A percentile compares a stretch with the other conserved stretches of the same genome.
Conservation (phyloP, 495 filamentous ascomycete genomes). For the Trichocladium antarcticum region DNA sequence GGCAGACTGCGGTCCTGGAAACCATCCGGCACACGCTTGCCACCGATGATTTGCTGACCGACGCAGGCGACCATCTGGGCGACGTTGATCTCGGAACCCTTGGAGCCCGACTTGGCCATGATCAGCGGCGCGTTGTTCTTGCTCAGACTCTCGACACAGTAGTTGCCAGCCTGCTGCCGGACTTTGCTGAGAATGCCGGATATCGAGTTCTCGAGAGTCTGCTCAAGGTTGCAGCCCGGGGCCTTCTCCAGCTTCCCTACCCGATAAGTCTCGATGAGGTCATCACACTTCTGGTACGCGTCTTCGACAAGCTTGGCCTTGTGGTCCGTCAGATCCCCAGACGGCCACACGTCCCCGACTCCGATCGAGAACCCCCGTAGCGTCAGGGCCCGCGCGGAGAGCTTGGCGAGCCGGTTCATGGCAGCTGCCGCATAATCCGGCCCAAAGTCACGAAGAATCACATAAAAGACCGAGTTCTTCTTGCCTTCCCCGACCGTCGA, state of each 20-base stretch:
- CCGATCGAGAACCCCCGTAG: slow-evolving; percentile 94
- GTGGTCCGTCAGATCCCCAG: slow-evolving; percentile 48
- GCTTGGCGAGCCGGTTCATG: slow-evolving; percentile 88
- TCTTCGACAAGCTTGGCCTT: slow-evolving; percentile 66
- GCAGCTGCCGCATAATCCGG: slow-evolving; percentile 76
- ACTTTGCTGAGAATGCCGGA: slow-evolving; percentile 87
- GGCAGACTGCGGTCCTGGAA: slow-evolving; percentile 92
- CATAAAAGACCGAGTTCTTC: slow-evolving; percentile 95
- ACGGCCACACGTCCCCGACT: slow-evolving; percentile 85
- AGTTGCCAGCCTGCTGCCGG: slow-evolving; percentile 77
- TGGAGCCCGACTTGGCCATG: slow-evolving; percentile 96
- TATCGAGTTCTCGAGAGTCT: slow-evolving; percentile 81
- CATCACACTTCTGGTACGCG: slow-evolving; percentile 72
- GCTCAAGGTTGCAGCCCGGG: slow-evolving; percentile 77
- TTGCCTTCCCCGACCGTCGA: slow-evolving; percentile 89
- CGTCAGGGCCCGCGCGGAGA: slow-evolving; percentile 78
- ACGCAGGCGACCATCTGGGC: slow-evolving; percentile 98
- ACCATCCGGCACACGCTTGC: slow-evolving; percentile 85
- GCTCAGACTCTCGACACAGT: slow-evolving; percentile 81
- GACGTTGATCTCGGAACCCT: slow-evolving; percentile 93
- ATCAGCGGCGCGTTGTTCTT: slow-evolving; percentile 86
- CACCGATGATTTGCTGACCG: slow-evolving; percentile 93
- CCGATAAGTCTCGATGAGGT: slow-evolving; percentile 74
- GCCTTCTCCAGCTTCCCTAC: slow-evolving; percentile 67
- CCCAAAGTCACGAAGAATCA: slow-evolving; percentile 88